Evolutionary conservation across 2,329 filamentous ascomycete species (phyloP).

Genomic region (Fusarium devonianum): DNA sequence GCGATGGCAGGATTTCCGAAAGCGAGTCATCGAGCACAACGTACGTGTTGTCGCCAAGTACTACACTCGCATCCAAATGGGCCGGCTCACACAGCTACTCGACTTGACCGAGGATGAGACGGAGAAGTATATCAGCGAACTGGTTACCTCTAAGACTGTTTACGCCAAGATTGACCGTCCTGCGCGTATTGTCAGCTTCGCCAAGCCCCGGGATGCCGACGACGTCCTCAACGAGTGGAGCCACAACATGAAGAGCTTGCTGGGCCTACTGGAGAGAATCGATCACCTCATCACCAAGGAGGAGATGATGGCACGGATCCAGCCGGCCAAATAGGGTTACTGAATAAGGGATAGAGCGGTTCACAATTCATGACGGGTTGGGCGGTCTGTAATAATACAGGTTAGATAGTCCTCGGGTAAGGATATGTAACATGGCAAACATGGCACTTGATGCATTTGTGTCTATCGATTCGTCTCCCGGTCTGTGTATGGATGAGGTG

Average conservation of each 20-base stretch:
- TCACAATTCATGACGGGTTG: constrained; percentile 41
- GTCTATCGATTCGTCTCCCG: constrained; percentile 38
- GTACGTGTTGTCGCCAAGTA: constrained; percentile 98
- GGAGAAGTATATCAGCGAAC: constrained; percentile 97
- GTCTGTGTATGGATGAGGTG: constrained; percentile 16
- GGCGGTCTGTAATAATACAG: constrained; percentile 47
- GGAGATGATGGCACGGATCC: constrained; percentile 99
- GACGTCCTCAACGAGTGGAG: constrained; percentile 99
- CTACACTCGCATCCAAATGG: constrained; percentile 96
- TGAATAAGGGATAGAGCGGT: constrained; percentile 37
- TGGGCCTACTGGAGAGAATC: constrained; percentile 86
- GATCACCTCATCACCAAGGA: constrained; percentile 99
- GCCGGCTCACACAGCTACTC: constrained; percentile 85
- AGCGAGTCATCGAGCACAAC: constrained; percentile 99
- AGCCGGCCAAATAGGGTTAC: constrained; percentile 62
- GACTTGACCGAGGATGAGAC: constrained; percentile 95
- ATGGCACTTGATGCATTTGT: constrained; percentile 37
- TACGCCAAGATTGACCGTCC: constrained; percentile 97
- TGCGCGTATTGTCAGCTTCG: constrained; percentile 90
- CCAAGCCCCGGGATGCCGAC: constrained; percentile 92
- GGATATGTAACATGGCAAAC: constrained; percentile 44
- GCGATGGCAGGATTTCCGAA: constrained; percentile 93
- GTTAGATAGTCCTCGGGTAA: constrained; percentile 45
- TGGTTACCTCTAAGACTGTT: constrained; percentile 97
- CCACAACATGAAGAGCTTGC: constrained; percentile 92